phyloP scores from a whole-genome alignment of 331 rosid species.

The Cydonia oblonga region DNA sequence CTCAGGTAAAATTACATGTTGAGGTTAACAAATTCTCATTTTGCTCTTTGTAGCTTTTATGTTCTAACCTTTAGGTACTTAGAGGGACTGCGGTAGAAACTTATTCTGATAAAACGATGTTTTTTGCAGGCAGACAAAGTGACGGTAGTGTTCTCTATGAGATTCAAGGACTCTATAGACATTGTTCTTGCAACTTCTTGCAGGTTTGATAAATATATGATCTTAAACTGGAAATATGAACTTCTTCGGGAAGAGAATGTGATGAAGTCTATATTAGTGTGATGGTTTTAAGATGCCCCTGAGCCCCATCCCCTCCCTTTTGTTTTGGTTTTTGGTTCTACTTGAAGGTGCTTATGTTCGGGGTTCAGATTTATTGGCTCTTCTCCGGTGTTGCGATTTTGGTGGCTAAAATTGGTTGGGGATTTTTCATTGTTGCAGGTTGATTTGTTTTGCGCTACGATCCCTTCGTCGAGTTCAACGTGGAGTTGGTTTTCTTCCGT shows the following conservation, averaged over 20 bases:
- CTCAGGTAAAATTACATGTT: conserved; percentile 34
- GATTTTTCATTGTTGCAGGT: no score
- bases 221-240: background rate
- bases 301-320: no score
- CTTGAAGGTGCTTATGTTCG: no score
- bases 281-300: no score
- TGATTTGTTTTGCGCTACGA: no score
- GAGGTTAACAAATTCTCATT: background rate
- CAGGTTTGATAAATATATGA: conserved; percentile 45
- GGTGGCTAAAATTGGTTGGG: no score
- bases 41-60: background rate
- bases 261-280: background rate
- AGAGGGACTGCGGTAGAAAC: background rate
- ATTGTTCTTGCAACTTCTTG: conserved; percentile 78
- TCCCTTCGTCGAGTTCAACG: no score
- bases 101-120: conserved; percentile 2
- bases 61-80: background rate
- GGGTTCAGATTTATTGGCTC: no score
- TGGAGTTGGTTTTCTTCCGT: no score
- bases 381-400: no score
- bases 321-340: no score
- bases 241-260: background rate
- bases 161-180: conserved; percentile 75
- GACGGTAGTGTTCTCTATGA: conserved; percentile 87
- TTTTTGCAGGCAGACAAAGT: conserved; percentile 76